Evolutionary conservation across 345 rosid species (phyloP), one percentile per base, ranked within the genome.

Genomic region (Murraya paniculata): DNA sequence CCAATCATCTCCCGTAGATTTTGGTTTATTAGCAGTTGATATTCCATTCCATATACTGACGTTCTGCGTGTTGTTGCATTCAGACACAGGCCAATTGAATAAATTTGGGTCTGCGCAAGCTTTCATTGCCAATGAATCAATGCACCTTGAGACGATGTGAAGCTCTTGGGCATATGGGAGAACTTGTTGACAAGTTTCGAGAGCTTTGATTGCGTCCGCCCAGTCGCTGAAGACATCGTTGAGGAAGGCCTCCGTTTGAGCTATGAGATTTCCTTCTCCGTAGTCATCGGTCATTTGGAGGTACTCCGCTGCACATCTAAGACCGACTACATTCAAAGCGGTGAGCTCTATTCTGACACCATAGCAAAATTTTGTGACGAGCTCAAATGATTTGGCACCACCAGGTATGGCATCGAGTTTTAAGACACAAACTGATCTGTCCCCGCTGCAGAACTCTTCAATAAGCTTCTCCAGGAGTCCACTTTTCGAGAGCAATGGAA

Each of bases 241-340:
- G 36, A 92, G 89, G 41, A 92, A 91, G 69, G 76, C 78, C 78
- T 91, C 97, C 0, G 95, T 81, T 76, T 86, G 86, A 48, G 83
- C 48, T 2, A 91, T 83, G 53, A 92, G 90, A 66, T 92, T 92
- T 39, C 86, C 86, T 79, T 89, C 97, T 45, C 93, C 95, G 30
- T 84, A 89, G 41, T 84, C 81, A 50, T 91, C 92, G 18, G 77
- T 91, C 95, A 92, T 90, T 24, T 59, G 82, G 7, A 92, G 88
- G 41, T 86, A 92, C 85, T 91, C 97, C 16, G 95, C 90, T 9
- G 93, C 97, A 76, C 93, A 92, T 77, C 93, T 82, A 11, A 92
- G 86, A 70, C 90, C 79, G 74, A 91, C 95, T 31, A 87, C 86
- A 60, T 91, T 92, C 58, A 76, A 62, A 28, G 95, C 84, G 0